These are phyloP conservation scores for Wickerhamomyces hampshirensis DNA, from an alignment of 805 yeast species.

Conservation along the genomic window DNA sequence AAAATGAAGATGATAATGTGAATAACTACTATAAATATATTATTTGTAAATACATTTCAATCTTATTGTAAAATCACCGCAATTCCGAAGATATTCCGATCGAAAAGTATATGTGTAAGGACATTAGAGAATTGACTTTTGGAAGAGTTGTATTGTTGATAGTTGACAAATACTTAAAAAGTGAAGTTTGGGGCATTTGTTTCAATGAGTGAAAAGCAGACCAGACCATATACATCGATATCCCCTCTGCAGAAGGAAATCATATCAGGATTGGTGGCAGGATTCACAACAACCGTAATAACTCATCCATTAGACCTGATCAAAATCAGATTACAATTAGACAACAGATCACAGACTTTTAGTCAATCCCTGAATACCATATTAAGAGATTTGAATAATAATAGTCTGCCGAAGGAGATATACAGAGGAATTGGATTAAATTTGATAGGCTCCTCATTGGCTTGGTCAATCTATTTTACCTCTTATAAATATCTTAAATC, in stretches of 20 bases:
- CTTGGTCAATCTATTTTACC: constrained; percentile 88
- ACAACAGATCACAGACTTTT: constrained; percentile 18
- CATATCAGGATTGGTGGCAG: constrained; percentile 74
- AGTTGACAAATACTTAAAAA: too few relatives aligned
- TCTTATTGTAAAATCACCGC: too few relatives aligned
- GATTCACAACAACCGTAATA: constrained; percentile 68
- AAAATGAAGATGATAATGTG: background rate
- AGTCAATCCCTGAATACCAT: background rate
- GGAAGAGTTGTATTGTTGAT: too few relatives aligned
- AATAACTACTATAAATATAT: background rate
- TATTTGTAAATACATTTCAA: too few relatives aligned
- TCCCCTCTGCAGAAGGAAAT: constrained; percentile 29
- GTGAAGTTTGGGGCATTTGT: too few relatives aligned
- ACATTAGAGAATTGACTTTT: too few relatives aligned
- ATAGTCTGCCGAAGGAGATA: constrained; percentile 3
- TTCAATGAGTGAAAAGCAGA: too few relatives aligned
- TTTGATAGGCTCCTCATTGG: constrained; percentile 73
- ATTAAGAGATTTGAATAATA: too few relatives aligned
- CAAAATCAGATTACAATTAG: constrained; percentile 78
- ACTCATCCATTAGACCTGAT: constrained; percentile 89
- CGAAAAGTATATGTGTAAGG: too few relatives aligned
- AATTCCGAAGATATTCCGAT: too few relatives aligned
- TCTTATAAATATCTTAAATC: constrained; percentile 53
- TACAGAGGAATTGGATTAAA: constrained; percentile 42
- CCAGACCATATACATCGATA: too few relatives aligned